Base-by-base conservation (phyloP, 768 basidiomycete species). In the Suillus tomentosus region DNA sequence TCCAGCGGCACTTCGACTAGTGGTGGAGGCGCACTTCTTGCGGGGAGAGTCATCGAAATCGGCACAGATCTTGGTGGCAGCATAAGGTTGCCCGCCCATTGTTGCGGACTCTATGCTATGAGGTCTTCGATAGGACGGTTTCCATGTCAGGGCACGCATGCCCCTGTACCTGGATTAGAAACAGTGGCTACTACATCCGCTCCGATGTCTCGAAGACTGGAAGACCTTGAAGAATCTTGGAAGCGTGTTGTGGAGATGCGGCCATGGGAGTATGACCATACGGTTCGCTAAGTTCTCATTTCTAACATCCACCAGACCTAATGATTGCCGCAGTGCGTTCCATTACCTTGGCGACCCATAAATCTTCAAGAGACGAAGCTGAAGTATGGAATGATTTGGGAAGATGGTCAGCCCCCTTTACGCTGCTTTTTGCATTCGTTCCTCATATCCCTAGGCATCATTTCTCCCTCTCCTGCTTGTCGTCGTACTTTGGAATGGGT, bases 1-100 rank as follows among this genome's bases (percentile, higher is more conserved):
- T 72, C 69, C 1, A 77, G 78, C 13, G 84, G 84, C 5, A 85
- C 81, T 31, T 85, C 84, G 0, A 82, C 82, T 0, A 85, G 84
- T 34, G 84, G 84, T 7, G 85, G 84, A 22, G 79, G 74, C 1
- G 82, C 85, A 9, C 74, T 85, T 22, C 69, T 85, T 3, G 84
- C 84, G 13, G 84, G 84, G 10, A 73, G 75, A 24, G 71, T 78
- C 22, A 70, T 85, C 63, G 84, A 83, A 55, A 74, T 85, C 37
- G 76, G 80, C 8, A 80, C 82, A 6, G 84, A 85, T 65, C 69
- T 85, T 19, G 84, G 83, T 1, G 85, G 85, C 6, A 82, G 81
- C 22, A 73, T 80, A 15, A 77, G 85, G 55, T 78, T 82, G 60
- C 85, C 85, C 1, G 78, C 84, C 1, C 79, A 81, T 13, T 81